These are phyloP conservation scores for Geranomyces michiganensis DNA, from an alignment of 192 early-diverging fungal species.

Conservation along the genomic window DNA sequence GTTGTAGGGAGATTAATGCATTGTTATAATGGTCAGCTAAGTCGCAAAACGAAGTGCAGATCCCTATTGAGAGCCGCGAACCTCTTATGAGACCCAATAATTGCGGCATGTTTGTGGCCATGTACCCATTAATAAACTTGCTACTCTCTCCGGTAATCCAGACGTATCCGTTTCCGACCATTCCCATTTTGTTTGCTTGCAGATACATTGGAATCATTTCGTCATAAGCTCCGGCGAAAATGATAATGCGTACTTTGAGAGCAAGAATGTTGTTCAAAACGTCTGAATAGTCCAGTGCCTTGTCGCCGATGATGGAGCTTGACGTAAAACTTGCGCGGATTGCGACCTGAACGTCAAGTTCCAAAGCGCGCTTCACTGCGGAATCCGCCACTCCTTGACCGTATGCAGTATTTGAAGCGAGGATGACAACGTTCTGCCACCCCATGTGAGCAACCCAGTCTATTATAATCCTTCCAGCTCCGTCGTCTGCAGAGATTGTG, in stretches of 20 bases:
- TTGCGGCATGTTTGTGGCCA: not conserved
- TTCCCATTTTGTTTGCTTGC: conserved; percentile 1
- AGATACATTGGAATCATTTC: conserved; percentile 8
- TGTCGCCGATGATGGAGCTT: not conserved
- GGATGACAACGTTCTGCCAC: conserved; percentile 9
- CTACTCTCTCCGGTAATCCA: conserved; percentile 9
- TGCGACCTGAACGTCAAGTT: not conserved
- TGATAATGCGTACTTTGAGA: not conserved
- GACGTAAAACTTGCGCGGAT: conserved; percentile 15
- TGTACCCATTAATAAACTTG: not conserved
- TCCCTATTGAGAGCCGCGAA: not conserved
- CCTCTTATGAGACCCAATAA: not conserved
- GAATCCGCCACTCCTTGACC: conserved; percentile 18
- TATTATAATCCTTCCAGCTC: not conserved
- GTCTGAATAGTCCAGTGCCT: not conserved
- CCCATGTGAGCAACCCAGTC: conserved; percentile 7
- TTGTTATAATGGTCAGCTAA: not conserved
- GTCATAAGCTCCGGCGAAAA: conserved; percentile 16
- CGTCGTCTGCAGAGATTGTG: conserved; percentile 14
- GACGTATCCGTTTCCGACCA: conserved; percentile 9
- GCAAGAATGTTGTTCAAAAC: not conserved
- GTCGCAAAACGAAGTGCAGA: not conserved
- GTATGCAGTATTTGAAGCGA: conserved; percentile 12
- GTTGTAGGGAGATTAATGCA: no score
- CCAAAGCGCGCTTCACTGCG: conserved; percentile 3